These are phyloP conservation scores for Yamagishiella unicocca DNA, from an alignment of 139 green algal species.

Conservation along the genomic window DNA sequence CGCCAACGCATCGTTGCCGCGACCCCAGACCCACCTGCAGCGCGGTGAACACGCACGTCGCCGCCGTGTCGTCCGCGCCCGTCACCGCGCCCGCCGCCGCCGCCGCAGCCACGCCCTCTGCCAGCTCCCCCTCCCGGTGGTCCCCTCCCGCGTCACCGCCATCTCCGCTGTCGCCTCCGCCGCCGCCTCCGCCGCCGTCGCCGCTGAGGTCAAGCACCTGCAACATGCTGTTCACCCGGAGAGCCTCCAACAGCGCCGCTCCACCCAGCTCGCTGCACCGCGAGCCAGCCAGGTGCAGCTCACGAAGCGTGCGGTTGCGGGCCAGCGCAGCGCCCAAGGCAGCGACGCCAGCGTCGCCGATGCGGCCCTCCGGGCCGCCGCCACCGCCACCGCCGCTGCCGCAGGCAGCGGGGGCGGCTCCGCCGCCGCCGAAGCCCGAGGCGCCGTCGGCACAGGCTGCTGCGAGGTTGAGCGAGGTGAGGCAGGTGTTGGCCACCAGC, in stretches of 20 bases:
- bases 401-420: background rate
- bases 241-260: background rate
- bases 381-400: background rate
- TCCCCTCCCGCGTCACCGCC: background rate
- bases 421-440: background rate
- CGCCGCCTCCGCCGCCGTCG: background rate
- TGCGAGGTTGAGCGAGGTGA: conserved; percentile 29
- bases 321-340: conserved; percentile 12
- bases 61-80: conserved; percentile 3
- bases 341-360: background rate
- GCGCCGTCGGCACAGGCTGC: background rate
- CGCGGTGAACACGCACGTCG: conserved; percentile 24
- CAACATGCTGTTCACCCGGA: background rate
- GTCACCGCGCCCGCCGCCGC: background rate
- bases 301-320: conserved; percentile 4
- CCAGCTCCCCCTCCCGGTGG: background rate
- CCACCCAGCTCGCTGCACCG: background rate
- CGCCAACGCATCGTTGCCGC: too few relatives aligned
- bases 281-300: conserved; percentile 4
- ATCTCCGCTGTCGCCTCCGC: background rate
- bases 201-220: conserved; percentile 33
- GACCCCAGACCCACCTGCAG: conserved; percentile 36
- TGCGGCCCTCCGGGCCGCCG: conserved; percentile 1
- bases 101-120: background rate
- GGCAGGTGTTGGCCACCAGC: conserved; percentile 4